Evolutionary conservation across 1,284 basidiomycete species (phyloP), one percentile per base, ranked within the genome.

Genomic region (Rhizoctonia solani): DNA sequence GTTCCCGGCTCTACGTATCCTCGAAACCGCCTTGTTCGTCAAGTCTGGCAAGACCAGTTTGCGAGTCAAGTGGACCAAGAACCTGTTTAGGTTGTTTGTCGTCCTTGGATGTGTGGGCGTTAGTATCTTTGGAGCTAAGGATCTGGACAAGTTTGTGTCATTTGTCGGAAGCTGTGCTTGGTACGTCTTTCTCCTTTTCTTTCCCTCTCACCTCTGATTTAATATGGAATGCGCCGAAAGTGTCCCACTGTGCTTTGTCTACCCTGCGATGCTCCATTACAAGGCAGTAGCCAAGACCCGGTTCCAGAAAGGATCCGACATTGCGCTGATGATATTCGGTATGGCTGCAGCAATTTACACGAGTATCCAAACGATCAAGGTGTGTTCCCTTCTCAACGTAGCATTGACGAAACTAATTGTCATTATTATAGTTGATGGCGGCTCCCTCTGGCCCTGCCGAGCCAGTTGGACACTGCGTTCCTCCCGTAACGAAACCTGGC

Each of bases 81-180:
- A 99, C 75, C 74, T 85, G 25, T 96, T 98, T 82, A 83, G 97
- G 58, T 89, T 88, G 66, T 75, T 80, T 13, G 84, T 90, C 68
- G 93, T 98, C 39, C 76, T 90, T 68, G 79, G 87, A 68, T 93
- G 92, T 77, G 88, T 89, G 1, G 75, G 83, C 23, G 79, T 97
- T 69, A 92, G 90, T 67, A 95, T 89, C 86, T 80, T 83, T 4
- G 96, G 96, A 14, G 94, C 95, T 21, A 83, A 81, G 47, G 95
- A 98, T 78, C 79, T 99, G 61, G 97, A 99, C 81, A 98, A 98
- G 80, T 98, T 98, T 76, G 96, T 99, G 14, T 86, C 92, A 14
- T 86, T 99, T 72, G 85, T 99, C 68, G 96, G 96, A 21, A 90
- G 90, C 73, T 92, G 97, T 74, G 95, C 95, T 66, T 98, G 95